These are phyloP conservation scores for Mycena capillaripes DNA, from an alignment of 768 basidiomycete genomes.

Conservation along the genomic window DNA sequence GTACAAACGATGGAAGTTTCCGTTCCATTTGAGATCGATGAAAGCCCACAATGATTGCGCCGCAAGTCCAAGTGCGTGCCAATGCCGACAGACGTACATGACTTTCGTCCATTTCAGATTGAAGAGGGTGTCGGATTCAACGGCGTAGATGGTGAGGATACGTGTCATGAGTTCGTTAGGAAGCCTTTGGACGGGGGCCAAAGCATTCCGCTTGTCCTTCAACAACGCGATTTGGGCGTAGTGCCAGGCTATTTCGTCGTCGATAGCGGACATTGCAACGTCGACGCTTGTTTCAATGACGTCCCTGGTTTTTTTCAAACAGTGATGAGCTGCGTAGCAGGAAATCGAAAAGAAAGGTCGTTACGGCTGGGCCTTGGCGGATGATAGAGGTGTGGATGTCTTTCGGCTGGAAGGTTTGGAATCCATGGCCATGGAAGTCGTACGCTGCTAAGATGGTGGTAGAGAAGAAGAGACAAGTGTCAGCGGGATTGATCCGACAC, in stretches of 20 bases:
- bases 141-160: conserved; percentile 6
- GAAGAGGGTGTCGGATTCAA: not conserved
- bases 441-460: no score
- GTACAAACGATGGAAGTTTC: not conserved
- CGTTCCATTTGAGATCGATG: not conserved
- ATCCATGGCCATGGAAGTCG: no score
- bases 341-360: no score
- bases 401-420: no score
- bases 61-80: conserved; percentile 6
- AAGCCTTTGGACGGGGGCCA: conserved; percentile 3
- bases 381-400: not conserved
- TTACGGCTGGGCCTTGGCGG: not conserved
- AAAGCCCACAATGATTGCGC: conserved; percentile 12
- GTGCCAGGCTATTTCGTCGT: conserved; percentile 14
- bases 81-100: conserved; percentile 15
- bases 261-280: not conserved
- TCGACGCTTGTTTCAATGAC: no score
- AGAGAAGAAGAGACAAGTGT: no score
- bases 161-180: conserved; percentile 14
- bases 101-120: conserved; percentile 14
- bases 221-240: not conserved
- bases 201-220: conserved; percentile 6
- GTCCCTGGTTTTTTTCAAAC: no score
- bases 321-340: no score
- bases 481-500: no score